Base-by-base conservation (phyloP, 495 filamentous ascomycete genomes). In the Rhypophila decipiens region DNA sequence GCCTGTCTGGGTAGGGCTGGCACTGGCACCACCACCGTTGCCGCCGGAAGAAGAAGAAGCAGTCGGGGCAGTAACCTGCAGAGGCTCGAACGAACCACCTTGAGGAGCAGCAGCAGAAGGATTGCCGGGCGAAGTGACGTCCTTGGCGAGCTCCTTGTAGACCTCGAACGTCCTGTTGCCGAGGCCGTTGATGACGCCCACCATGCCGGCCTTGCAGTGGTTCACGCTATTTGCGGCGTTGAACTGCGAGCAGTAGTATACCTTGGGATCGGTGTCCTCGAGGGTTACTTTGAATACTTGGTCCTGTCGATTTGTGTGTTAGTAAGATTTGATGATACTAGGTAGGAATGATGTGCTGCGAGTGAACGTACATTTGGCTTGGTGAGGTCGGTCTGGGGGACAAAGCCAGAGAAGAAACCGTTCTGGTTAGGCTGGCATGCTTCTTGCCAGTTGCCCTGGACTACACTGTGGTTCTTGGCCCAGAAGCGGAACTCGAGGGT, bases 401-500 rank as follows among this genome's bases (percentile, higher is more conserved):
- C 57, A 47, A 71, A 75, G 9, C 75, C 73, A 9, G 69, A 74
- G 46, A 64, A 77, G 42, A 79, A 72, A 5, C 66, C 67, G 18
- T 51, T 58, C 13, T 31, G 7, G 29, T 66, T 39, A 4, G 74
- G 72, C 3, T 58, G 47, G 59, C 79, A 82, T 2, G 73, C 72
- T 0, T 69, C 59, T 15, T 46, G 42, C 54, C 76, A 80, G 17
- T 59, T 43, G 34, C 71, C 66, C 44, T 72, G 61, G 3, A 60
- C 69, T 24, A 83, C 71, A 40, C 69, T 70, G 65, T 82, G 79
- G 50, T 69, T 69, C 10, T 55, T 59, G 2, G 71, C 60, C 54
- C 64, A 70, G 61, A 79, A 78, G 51, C 68, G 65, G 58, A 79
- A 79, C 51, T 76, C 68, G 39, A 80, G 52, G n/a, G 66, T 65